Base-by-base conservation (phyloP, 352 stramenopile species). In the Phytophthora foliorum region DNA sequence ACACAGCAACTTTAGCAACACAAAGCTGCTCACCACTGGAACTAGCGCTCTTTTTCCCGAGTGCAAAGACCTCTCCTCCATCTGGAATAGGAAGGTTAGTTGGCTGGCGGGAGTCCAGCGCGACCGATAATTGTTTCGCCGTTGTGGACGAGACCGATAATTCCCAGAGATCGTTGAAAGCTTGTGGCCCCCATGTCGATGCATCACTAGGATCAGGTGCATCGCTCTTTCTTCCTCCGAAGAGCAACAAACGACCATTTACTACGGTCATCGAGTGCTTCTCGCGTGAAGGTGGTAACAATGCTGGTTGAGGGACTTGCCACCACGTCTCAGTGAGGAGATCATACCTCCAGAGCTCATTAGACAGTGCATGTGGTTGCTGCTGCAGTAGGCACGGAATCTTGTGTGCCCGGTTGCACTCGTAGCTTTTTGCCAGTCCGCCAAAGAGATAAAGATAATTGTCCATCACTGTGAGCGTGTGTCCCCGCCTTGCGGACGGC, bases 291-390 rank as follows among this genome's bases (percentile, higher is more conserved):
- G 69, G 41, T 1, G 86, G 84, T 11, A 56, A 13, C 16, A 63
- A 3, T 1, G 32, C 16, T 7, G 62, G 22, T 6, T 72, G 53
- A 29, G 41, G 41, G 0, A 91, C 58, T 42, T 86, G 64, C 46
- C 84, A 78, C 86, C 86, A 94, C 6, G 63, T 78, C 34, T 77
- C 73, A 3, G 77, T 87, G 2, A 69, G 36, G 1, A 82, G 51
- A 55, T 94, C 77, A 46, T 89, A 91, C 8, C 82, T 77, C 86
- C 84, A 94, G 2, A 94, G 75, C 45, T 94, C 84, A 57, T 89
- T 91, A n/a, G 70, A 90, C 16, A 91, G 68, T 1, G 68, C 75
- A 14, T 27, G 39, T 10, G 64, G 52, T 25, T 24, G 27, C 3
- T 48, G 36, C 17, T 67, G 52, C 4, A 76, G 41, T 19, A 80